Percentiles rank a stretch among this genome's conserved stretches.
phyloP scores from a whole-genome alignment of 495 filamentous ascomycete species.

The Amniculicola lignicola region DNA sequence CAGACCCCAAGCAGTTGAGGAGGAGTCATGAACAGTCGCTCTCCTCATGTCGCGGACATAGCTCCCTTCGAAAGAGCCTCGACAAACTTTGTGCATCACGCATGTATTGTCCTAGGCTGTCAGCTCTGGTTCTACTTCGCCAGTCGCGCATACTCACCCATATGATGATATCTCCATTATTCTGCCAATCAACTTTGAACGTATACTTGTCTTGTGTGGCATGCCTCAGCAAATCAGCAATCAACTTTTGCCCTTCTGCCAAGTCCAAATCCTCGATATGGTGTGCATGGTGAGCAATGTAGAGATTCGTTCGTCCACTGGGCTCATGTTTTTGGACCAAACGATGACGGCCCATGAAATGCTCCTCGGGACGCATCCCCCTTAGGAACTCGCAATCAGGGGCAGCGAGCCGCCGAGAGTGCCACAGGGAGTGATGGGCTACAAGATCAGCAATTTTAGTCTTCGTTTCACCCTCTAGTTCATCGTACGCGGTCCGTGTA shows the following conservation, averaged over 20 bases:
- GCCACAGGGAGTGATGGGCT: conserved; percentile 53
- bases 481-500: conserved; percentile 53
- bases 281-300: conserved; percentile 54
- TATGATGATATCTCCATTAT: conserved; percentile 51
- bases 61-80: conserved; percentile 51
- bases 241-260: conserved; percentile 41
- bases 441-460: conserved; percentile 46
- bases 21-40: conserved; percentile 14
- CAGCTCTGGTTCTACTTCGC: conserved; percentile 3
- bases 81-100: conserved; percentile 16
- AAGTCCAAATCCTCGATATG: conserved; percentile 51
- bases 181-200: conserved; percentile 49
- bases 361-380: conserved; percentile 45
- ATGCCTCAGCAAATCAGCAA: conserved; percentile 47
- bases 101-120: conserved; percentile 11
- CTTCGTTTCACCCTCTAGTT: conserved; percentile 45
- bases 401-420: conserved; percentile 52
- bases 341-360: conserved; percentile 49
- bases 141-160: conserved; percentile 56
- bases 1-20: conserved; percentile 11
- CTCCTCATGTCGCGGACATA: conserved; percentile 52
- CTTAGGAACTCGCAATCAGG: conserved; percentile 47
- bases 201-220: conserved; percentile 50
- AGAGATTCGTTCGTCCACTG: conserved; percentile 53
- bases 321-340: conserved; percentile 54